phyloP scores from a whole-genome alignment of 1,284 basidiomycete genomes.

The Phylloboletellus chloephorus region DNA sequence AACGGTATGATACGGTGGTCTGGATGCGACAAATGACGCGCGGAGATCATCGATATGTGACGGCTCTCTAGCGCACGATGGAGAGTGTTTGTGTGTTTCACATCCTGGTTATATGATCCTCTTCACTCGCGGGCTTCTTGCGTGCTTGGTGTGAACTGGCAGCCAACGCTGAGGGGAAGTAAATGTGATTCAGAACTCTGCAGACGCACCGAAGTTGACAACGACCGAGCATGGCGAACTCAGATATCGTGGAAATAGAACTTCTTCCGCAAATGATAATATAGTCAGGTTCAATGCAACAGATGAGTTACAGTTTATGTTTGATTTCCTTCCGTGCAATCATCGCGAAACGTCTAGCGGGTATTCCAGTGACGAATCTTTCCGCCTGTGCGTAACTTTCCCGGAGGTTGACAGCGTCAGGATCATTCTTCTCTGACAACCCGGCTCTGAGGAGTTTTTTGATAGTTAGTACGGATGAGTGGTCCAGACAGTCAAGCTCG shows the following conservation, averaged over 20 bases:
- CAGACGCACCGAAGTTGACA: neutral
- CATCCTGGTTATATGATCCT: constrained; percentile 1
- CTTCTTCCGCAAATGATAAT: neutral
- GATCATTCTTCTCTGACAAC: constrained; percentile 56
- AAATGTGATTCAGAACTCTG: neutral
- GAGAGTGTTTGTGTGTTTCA: constrained; percentile 1
- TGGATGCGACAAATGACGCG: constrained; percentile 25
- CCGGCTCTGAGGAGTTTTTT: constrained; percentile 53
- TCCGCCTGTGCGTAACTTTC: constrained; percentile 68
- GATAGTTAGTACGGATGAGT: constrained; percentile 45
- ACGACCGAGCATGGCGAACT: neutral
- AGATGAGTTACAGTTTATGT: constrained; percentile 47
- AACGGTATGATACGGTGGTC: constrained; percentile 34
- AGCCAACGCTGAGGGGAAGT: neutral
- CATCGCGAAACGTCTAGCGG: constrained; percentile 47
- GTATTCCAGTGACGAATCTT: constrained; percentile 55
- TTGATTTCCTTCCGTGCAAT: constrained; percentile 60
- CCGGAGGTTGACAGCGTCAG: constrained; percentile 59
- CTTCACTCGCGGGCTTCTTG: constrained; percentile 6
- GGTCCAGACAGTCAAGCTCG: constrained; percentile 54
- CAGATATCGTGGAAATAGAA: neutral
- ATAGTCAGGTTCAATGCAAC: neutral
- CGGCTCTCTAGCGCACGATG: constrained; percentile 55
- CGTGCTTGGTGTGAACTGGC: neutral
- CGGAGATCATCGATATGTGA: constrained; percentile 69